Evolutionary conservation across 768 basidiomycete genomes (phyloP).

Genomic region (Agaricus sinodeliciosus): DNA sequence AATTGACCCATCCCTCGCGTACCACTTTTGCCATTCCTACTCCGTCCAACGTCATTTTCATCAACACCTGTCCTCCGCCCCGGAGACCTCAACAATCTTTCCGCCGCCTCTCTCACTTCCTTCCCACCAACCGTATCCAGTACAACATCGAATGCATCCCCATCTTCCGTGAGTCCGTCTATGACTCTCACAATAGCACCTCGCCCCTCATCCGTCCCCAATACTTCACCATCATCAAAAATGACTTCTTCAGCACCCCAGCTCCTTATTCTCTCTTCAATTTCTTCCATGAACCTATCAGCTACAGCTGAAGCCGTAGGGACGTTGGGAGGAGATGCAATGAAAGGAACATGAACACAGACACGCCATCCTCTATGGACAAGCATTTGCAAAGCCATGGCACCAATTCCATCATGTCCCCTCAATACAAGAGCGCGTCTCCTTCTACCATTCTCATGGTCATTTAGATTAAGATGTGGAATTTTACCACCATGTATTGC

Average conservation of each 20-base stretch:
- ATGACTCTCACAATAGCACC: slow-evolving; percentile 46
- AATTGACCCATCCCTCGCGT: slow-evolving; percentile 43
- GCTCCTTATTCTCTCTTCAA: slow-evolving; percentile 48
- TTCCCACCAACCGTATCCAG: slow-evolving; percentile 81
- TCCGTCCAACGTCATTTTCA: slow-evolving; percentile 13
- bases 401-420: slow-evolving; percentile 71
- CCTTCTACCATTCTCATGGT: slow-evolving; percentile 20
- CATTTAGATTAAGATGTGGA: slow-evolving; percentile 7
- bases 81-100: slow-evolving; percentile 44
- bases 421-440: slow-evolving; percentile 53
- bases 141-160: slow-evolving; percentile 69
- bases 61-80: slow-evolving; percentile 10
- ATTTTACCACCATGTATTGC: slow-evolving; percentile 4
- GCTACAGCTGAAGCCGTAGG: slow-evolving; percentile 15
- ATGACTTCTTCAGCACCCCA: slow-evolving; percentile 80
- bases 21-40: slow-evolving; percentile 17
- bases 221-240: slow-evolving; percentile 49
- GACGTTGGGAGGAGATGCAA: slow-evolving; percentile 20
- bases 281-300: slow-evolving; percentile 32
- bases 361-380: slow-evolving; percentile 64
- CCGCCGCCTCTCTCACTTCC: slow-evolving; percentile 71
- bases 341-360: slow-evolving; percentile 54
- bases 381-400: slow-evolving; percentile 75
- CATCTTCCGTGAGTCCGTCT: slow-evolving; percentile 42
- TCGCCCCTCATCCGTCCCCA: slow-evolving; percentile 30